These are phyloP conservation scores for Zymoseptoria passerinii DNA, from an alignment of 2,329 filamentous ascomycete species.

Conservation along the genomic window DNA sequence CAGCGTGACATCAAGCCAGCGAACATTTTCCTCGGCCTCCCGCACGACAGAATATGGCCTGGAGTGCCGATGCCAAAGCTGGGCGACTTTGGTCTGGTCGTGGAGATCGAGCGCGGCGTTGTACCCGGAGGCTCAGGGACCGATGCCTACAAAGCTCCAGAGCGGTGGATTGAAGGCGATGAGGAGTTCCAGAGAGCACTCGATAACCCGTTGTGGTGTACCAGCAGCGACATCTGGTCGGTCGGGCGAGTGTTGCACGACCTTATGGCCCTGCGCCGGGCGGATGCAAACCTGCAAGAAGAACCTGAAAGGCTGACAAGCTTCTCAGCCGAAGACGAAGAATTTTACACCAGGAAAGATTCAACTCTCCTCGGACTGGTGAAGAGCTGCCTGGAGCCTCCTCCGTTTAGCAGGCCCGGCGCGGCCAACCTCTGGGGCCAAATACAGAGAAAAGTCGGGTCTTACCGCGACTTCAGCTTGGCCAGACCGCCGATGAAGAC, in stretches of 20 bases:
- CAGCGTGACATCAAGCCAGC: constrained; percentile 21
- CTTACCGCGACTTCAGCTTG: background rate
- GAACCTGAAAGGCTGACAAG: background rate
- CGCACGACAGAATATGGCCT: background rate
- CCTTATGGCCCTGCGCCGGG: background rate
- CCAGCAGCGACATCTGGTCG: background rate
- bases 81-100: constrained; percentile 18
- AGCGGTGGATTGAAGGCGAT: background rate
- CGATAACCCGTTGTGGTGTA: background rate
- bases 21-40: constrained; percentile 20
- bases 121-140: constrained; percentile 11
- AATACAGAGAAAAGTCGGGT: background rate
- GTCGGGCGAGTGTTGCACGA: background rate
- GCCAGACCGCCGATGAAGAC: background rate
- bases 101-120: background rate
- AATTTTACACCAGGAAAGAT: background rate
- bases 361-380: background rate
- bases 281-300: background rate
- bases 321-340: background rate
- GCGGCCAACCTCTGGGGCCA: background rate
- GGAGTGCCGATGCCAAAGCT: constrained; percentile 19
- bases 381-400: background rate
- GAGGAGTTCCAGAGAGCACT: too few species aligned
- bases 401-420: background rate
- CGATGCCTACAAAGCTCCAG: constrained; percentile 6